Evolutionary conservation across 2,329 filamentous ascomycete genomes (phyloP), one percentile per base, ranked within the genome.

Genomic region (Cercospora brassicicola): DNA sequence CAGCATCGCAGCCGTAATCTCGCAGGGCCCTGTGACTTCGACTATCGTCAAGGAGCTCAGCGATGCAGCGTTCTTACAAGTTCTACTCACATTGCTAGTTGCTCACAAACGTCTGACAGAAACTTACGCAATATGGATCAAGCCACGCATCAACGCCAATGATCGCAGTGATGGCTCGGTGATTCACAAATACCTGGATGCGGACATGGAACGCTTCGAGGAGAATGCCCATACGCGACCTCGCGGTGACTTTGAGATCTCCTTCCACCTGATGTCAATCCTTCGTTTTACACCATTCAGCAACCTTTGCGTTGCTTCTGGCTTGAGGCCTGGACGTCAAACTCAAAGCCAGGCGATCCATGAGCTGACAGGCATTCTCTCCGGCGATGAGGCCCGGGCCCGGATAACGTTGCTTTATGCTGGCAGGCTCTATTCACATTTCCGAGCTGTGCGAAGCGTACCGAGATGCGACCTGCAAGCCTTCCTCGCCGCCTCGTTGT

Each of bases 121-220:
- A 23, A 59, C 63, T 53, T 59, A 60, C 28, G 42, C 42, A n/a
- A 36, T 65, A 11, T 65, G 63, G 63, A 60, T 60, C 15, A 56
- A 31, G 11, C 57, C 63, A n/a, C 63, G 63, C 13, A 53, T 60
- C 63, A 65, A 31, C 26, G 53, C 56, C 7, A 20, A 42, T 8
- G 63, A 57, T 36, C 55, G 57, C 20, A 33, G 26, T 11, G 56
- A 59, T 28, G 55, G 55, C 15, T 65, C 57, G n/a, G 63, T 62
- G 11, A 53, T 62, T 28, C 56, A 59, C 56, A 65, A 65, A 39
- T 59, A 55, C 26, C 39, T 65, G 2, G 63, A 65, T 53, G 63
- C 55, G 13, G 63, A 65, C 26, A 65, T 65, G 63, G 63, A 53
- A 33, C 30, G 63, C 36, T 59, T 65, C 33, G 63, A 65, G 18